Evolutionary conservation across 1,284 basidiomycete species (phyloP), one percentile per base, ranked within the genome.

Genomic region (Pseudozyma sp.): DNA sequence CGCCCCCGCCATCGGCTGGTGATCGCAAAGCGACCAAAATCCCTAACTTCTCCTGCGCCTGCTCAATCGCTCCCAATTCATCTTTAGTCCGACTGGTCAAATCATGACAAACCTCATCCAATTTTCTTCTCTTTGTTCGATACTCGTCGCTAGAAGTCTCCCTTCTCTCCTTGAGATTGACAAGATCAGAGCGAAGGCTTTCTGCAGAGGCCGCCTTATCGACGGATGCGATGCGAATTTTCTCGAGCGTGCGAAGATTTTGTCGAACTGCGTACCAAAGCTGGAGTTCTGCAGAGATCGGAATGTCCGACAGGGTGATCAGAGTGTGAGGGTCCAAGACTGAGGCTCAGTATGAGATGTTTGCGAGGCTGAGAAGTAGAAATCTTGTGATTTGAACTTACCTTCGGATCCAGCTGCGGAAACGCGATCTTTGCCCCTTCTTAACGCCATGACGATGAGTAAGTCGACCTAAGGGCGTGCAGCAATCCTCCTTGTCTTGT

Each of bases 191-290:
- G 13, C 65, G 70, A 19, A 72, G 36, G 16, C 6, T 47, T 45
- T 77, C 73, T 8, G 67, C 69, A 16, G 47, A 18, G 5, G 48
- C 45, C 4, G 62, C 72, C 19, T 69, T 74, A 42, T 77, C 63
- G 5, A 75, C 43, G 19, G 76, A 73, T 12, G 73, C 61, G 39
- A 70, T 64, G 40, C 78, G 73, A 16, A 80, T 70, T 57, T 72
- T 77, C 51, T 84, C 78, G 39, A 84, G 68, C 5, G 70, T 64
- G 34, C 76, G 69, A 2, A 84, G 67, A 42, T 83, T 76, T 16
- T 71, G 67, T 5, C 79, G 59, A 6, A 83, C 79, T 0, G 63
- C 63, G 50, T 82, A 77, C 83, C 83, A 84, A 5, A 84, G 68
- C 44, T 84, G 83, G 19, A 79, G 63, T 59, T 84, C 83, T 78